Conservation (phyloP, 2,329 filamentous ascomycete genomes). For the Calonectria fujianensis region DNA sequence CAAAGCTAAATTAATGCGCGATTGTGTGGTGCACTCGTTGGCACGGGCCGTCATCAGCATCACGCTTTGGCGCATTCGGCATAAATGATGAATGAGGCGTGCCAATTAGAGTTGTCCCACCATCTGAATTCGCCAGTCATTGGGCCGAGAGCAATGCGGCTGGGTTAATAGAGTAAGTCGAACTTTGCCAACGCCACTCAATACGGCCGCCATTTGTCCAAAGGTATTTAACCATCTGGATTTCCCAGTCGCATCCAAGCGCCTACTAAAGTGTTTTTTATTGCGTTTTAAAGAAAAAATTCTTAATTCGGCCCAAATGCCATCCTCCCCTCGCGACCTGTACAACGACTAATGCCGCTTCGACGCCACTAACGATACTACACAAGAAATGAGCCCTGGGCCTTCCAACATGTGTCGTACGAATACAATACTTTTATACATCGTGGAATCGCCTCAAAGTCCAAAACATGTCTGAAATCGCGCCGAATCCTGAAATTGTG, state of each 20-base stretch:
- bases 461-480: neutral
- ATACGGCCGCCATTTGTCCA: neutral
- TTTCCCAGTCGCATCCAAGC: neutral
- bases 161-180: neutral
- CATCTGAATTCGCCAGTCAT: neutral
- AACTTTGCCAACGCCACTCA: neutral
- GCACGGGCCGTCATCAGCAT: neutral
- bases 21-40: neutral
- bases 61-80: neutral
- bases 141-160: neutral
- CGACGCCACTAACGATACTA: neutral
- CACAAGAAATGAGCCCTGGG: neutral
- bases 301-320: neutral
- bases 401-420: neutral
- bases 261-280: neutral
- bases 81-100: neutral
- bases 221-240: neutral
- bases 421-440: neutral
- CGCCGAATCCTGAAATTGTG: neutral
- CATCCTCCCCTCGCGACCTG: neutral
- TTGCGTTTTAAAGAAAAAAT: neutral
- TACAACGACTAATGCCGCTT: neutral
- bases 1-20: neutral
- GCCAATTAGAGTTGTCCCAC: neutral
- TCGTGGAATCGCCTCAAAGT: too few relatives aligned